phyloP scores from a whole-genome alignment of 352 stramenopile species.

The Globisporangium paroecandrum region DNA sequence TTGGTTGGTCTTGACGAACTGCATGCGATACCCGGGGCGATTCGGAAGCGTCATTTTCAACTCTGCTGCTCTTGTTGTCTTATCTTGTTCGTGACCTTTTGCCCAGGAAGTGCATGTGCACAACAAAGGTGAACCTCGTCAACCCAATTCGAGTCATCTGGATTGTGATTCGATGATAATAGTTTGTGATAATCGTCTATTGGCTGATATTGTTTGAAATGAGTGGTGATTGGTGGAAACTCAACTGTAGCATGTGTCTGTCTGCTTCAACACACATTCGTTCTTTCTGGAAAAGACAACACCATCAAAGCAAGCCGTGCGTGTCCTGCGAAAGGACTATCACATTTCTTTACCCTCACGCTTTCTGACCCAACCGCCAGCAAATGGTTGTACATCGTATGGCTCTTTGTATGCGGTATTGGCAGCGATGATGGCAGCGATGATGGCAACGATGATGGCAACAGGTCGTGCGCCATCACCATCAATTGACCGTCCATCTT shows the following conservation, averaged over 20 bases:
- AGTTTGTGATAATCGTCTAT: neutral
- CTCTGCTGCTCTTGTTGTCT: conserved; percentile 19
- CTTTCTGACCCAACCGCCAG: conserved; percentile 7
- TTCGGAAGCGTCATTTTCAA: conserved; percentile 61
- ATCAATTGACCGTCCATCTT: neutral
- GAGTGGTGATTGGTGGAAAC: conserved; percentile 17
- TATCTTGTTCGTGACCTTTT: neutral
- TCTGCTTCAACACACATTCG: conserved; percentile 5
- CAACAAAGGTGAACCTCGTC: neutral
- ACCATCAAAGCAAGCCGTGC: neutral
- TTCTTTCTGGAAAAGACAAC: conserved; percentile 4
- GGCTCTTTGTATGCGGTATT: neutral
- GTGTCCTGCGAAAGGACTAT: neutral
- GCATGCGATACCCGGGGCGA: conserved; percentile 31
- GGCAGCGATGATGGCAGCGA: neutral
- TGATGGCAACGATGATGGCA: neutral
- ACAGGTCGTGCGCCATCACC: neutral
- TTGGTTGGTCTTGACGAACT: conserved; percentile 11
- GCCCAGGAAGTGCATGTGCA: neutral
- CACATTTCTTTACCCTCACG: neutral
- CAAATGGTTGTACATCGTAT: neutral
- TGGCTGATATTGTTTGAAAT: neutral
- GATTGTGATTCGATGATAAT: conserved; percentile 1
- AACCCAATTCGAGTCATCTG: neutral
- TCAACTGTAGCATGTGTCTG: neutral